Evolutionary conservation across 441 rosid species (phyloP).

Genomic region (Aquilaria agallochum): DNA sequence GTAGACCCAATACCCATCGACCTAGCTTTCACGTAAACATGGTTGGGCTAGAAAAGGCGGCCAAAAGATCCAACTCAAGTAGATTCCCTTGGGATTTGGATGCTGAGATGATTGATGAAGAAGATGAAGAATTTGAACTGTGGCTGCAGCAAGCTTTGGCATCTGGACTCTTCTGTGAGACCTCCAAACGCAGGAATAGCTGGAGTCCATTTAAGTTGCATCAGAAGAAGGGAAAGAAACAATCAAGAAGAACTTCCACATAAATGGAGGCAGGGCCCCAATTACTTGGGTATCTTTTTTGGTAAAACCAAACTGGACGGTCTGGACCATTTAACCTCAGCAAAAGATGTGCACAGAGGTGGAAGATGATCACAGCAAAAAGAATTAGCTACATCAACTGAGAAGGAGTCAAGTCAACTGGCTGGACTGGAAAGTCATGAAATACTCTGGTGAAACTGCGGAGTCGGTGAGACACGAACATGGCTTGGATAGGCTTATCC

Average conservation of each 20-base stretch:
- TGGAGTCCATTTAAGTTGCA: conserved; percentile 97
- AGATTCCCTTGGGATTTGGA: conserved; percentile 93
- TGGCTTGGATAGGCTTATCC: no score
- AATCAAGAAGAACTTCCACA: conserved; percentile 94
- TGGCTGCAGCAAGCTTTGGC: conserved; percentile 98
- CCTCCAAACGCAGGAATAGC: conserved; percentile 88
- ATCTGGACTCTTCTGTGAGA: conserved; percentile 91
- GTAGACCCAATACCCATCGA: conserved; percentile 93
- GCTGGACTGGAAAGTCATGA: no score
- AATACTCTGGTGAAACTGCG: no score
- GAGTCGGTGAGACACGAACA: no score
- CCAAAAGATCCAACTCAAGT: conserved; percentile 78
- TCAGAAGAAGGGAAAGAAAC: conserved; percentile 86
- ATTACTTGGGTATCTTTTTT: no score
- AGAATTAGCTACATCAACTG: no score
- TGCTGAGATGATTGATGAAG: conserved; percentile 93
- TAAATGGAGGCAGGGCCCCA: conserved; percentile 25
- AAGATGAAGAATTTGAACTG: conserved; percentile 85
- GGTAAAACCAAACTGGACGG: no score
- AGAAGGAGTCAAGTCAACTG: no score
- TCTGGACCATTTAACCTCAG: no score
- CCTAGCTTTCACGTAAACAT: conserved; percentile 98
- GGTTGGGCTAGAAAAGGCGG: conserved; percentile 87
- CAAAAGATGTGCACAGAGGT: no score
- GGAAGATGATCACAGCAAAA: no score